Evolutionary conservation across 1,284 basidiomycete genomes (phyloP), one percentile per base, ranked within the genome.

Genomic region (Gymnopus androsaceus): DNA sequence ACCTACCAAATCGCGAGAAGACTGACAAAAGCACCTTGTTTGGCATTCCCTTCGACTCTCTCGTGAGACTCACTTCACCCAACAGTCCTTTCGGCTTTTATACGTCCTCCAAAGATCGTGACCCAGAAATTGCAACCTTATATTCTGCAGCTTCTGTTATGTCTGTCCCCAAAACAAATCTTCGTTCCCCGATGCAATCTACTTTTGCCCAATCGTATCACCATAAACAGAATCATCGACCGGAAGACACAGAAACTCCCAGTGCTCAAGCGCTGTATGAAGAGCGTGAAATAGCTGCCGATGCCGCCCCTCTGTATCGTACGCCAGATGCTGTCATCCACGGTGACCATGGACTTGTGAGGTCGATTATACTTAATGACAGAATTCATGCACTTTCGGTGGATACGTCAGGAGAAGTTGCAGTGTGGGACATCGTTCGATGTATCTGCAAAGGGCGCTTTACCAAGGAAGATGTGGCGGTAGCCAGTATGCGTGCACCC

Each of bases 381-480:
- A 82, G 95, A 36, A 81, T 95, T 57, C 95, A 98, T 68, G 94
- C 90, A 4, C 73, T 99, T 52, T 94, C 94, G 0, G 87, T 98
- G 37, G 91, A 98, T 69, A 95, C 94, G 0, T 76, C 80, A 0
- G 92, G 92, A 8, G 85, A 90, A 61, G 87, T 99, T 3, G 90
- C 89, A 0, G 83, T 95, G 3, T 99, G 97, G 96, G 92, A 99
- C 73, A 85, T 99, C 53, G 79, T 96, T 15, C 79, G 85, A 0
- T 87, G 90, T 1, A 61, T 76, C 1, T 98, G 95, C 69, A 70
- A 90, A 1, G 96, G 96, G 2, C 73, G 79, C 45, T 95, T 86
- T 69, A 62, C 71, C 6, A 75, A 76, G 9, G 81, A 82, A 28
- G 92, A 94, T 55, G 83, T 95, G 11, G 80, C 80, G 17, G 81